phyloP scores from a whole-genome alignment of 2,329 filamentous ascomycete genomes.

The Claviceps fusiformis region DNA sequence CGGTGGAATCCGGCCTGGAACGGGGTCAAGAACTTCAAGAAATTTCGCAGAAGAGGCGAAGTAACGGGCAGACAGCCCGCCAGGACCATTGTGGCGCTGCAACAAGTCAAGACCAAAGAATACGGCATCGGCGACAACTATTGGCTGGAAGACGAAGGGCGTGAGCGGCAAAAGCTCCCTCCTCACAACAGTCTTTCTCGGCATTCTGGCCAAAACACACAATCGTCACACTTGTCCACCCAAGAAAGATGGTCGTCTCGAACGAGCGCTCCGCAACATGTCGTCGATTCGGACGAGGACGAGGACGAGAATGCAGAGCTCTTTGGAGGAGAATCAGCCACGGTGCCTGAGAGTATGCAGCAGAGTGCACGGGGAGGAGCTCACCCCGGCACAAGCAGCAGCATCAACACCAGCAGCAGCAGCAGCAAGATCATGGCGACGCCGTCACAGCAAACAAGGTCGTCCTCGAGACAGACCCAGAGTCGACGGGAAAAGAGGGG shows the following conservation, averaged over 20 bases:
- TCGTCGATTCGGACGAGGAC: constrained; percentile 22
- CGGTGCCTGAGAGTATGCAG: not conserved
- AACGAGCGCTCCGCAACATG: constrained; percentile 11
- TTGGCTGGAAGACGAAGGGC: constrained; percentile 47
- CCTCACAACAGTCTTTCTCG: not conserved
- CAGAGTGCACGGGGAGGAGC: not conserved
- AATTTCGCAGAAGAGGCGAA: constrained; percentile 53
- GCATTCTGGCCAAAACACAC: not conserved
- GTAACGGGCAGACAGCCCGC: constrained; percentile 25
- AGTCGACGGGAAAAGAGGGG: constrained; percentile 19
- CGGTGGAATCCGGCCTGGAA: constrained; percentile 88
- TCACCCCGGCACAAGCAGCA: constrained; percentile 12
- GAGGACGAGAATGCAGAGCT: constrained; percentile 15
- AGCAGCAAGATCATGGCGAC: constrained; percentile 11
- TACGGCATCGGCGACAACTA: constrained; percentile 66
- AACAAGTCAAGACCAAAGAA: constrained; percentile 56
- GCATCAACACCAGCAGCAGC: constrained; percentile 6
- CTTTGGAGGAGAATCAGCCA: not conserved
- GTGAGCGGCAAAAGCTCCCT: not conserved
- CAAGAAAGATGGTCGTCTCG: constrained; percentile 3
- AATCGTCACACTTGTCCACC: not conserved
- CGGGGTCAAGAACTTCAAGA: constrained; percentile 91
- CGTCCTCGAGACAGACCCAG: constrained; percentile 11
- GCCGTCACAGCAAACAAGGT: constrained; percentile 18
- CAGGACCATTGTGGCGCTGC: constrained; percentile 53